Percentiles rank a stretch among this genome's conserved stretches.
phyloP scores from a whole-genome alignment of 495 filamentous ascomycete genomes.

The Talaromyces stipitatus region DNA sequence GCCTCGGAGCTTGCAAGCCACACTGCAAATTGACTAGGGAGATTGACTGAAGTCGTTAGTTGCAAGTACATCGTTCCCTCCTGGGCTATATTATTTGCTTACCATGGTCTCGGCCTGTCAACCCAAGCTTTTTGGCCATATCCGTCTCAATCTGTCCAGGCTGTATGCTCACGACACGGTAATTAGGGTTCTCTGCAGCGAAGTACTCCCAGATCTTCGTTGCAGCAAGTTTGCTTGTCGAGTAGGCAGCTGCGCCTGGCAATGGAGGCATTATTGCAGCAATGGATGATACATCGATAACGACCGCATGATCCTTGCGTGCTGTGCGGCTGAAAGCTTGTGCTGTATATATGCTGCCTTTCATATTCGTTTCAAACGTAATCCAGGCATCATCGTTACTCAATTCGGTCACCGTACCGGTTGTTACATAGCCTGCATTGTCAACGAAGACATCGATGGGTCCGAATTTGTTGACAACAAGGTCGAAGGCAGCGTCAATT shows the following conservation, averaged over 20 bases:
- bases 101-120: slow-evolving; percentile 10
- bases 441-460: not conserved
- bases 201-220: slow-evolving; percentile 31
- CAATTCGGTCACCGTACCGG: not conserved
- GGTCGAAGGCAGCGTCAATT: not conserved
- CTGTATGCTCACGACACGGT: slow-evolving; percentile 30
- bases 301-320: not conserved
- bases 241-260: slow-evolving; percentile 23
- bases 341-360: not conserved
- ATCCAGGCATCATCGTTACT: not conserved
- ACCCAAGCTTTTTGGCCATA: slow-evolving; percentile 10
- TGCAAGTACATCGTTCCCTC: not conserved
- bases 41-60: slow-evolving; percentile 17
- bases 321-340: not conserved
- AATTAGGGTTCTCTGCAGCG: slow-evolving; percentile 30
- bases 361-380: not conserved
- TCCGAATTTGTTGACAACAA: not conserved
- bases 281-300: not conserved
- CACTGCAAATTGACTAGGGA: slow-evolving; percentile 36
- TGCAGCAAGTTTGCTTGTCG: slow-evolving; percentile 27
- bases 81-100: not conserved
- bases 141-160: slow-evolving; percentile 28
- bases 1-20: slow-evolving; percentile 46
- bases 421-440: not conserved
- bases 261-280: slow-evolving; percentile 14